These are phyloP conservation scores for Parsonsia alboflavescens DNA, from an alignment of 257 asterid genomes.

Conservation along the genomic window DNA sequence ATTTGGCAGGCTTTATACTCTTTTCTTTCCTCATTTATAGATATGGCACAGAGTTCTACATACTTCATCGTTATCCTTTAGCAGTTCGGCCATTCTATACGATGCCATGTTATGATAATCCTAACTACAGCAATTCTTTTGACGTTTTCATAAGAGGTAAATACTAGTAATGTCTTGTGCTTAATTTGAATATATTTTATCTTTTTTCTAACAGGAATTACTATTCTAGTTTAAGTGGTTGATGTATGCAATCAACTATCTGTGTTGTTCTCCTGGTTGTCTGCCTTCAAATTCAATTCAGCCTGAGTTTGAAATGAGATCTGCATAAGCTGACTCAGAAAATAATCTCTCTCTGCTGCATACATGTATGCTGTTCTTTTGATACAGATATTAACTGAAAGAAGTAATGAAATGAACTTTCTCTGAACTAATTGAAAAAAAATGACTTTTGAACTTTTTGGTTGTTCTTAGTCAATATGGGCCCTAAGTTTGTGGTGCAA, in stretches of 20 bases:
- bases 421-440: neutral
- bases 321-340: neutral
- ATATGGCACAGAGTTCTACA: conserved; percentile 89
- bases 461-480: no score
- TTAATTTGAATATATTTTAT: neutral
- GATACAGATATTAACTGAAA: neutral
- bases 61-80: conserved; percentile 83
- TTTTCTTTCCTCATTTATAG: conserved; percentile 25
- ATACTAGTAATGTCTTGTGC: neutral
- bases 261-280: neutral
- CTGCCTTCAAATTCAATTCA: neutral
- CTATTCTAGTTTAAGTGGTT: neutral
- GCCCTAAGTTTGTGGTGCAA: no score
- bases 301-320: no score
- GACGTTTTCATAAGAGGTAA: conserved; percentile 88
- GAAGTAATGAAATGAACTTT: neutral
- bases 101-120: conserved; percentile 74
- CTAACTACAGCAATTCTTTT: conserved; percentile 70
- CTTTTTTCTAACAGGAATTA: neutral
- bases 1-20: neutral
- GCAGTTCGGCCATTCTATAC: conserved; percentile 92
- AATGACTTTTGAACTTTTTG: no score
- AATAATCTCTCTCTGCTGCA: neutral
- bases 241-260: neutral
- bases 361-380: neutral